Conservation (phyloP, 2,329 filamentous ascomycete genomes). For the Fonsecaea pugnacius region DNA sequence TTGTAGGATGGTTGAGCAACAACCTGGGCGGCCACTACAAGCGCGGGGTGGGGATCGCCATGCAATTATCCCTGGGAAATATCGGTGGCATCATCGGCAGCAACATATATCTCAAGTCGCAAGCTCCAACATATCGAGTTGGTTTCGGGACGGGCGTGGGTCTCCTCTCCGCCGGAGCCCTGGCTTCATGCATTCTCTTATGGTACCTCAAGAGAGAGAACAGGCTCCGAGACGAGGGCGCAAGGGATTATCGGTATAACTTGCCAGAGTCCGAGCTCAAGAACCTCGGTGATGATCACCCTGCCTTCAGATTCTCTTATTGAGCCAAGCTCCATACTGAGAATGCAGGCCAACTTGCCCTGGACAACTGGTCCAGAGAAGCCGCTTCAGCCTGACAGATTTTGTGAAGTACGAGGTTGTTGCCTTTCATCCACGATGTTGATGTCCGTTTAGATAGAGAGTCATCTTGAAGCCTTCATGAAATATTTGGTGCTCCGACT, state of each 20-base stretch:
- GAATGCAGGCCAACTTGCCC: not conserved
- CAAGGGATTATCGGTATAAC: slow-evolving; percentile 36
- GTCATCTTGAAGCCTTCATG: not conserved
- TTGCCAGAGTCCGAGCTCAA: slow-evolving; percentile 35
- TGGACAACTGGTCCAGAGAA: not conserved
- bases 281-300: slow-evolving; percentile 44
- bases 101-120: slow-evolving; percentile 45
- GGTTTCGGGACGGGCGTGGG: slow-evolving; percentile 46
- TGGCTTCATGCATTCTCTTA: slow-evolving; percentile 41
- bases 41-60: slow-evolving; percentile 37
- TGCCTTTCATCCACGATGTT: not conserved
- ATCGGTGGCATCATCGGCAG: slow-evolving; percentile 43
- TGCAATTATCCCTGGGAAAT: slow-evolving; percentile 36
- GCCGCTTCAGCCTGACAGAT: not conserved
- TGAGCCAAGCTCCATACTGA: slow-evolving; percentile 17
- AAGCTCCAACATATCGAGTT: slow-evolving; percentile 44
- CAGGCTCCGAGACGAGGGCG: slow-evolving; percentile 37
- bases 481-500: not conserved
- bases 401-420: not conserved
- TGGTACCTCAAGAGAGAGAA: slow-evolving; percentile 42
- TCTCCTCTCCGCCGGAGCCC: slow-evolving; percentile 42
- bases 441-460: not conserved
- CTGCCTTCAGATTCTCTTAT: slow-evolving; percentile 42
- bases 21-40: slow-evolving; percentile 41
- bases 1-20: slow-evolving; percentile 39